A percentile compares a stretch with the other conserved stretches of the same genome.
phyloP scores from a whole-genome alignment of 257 asterid genomes.

The Cruciata laevipes region DNA sequence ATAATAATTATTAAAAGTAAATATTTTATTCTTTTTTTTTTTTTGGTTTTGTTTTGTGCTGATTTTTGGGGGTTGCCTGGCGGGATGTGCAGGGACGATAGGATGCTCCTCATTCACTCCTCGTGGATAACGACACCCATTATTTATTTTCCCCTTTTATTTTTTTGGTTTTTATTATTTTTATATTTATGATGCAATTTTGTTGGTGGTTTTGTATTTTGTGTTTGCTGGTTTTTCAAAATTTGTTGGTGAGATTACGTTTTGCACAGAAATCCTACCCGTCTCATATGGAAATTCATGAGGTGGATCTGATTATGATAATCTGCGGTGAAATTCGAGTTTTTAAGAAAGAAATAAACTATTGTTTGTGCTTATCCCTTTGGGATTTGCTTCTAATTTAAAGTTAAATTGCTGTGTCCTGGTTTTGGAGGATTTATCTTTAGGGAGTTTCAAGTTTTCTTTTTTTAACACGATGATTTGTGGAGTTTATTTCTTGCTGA shows the following conservation, averaged over 20 bases:
- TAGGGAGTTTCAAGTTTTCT: too few species aligned
- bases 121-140: slow-evolving; percentile 34
- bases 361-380: neutral
- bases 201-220: neutral
- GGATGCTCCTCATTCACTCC: slow-evolving; percentile 11
- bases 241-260: neutral
- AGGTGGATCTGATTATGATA: neutral
- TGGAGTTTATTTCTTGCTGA: too few species aligned
- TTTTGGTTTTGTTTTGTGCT: slow-evolving; percentile 1
- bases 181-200: neutral
- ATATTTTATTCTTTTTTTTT: neutral
- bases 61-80: slow-evolving; percentile 4
- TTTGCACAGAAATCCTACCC: neutral
- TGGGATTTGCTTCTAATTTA: neutral
- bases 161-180: neutral
- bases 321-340: neutral
- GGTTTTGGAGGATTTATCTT: too few species aligned
- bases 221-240: neutral
- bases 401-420: too few species aligned
- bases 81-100: neutral
- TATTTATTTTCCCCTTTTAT: neutral
- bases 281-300: neutral
- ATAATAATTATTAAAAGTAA: neutral
- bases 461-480: too few species aligned
- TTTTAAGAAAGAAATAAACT: neutral